phyloP scores from a whole-genome alignment of 75 land plant species.

The Pseudotsuga menziesii region DNA sequence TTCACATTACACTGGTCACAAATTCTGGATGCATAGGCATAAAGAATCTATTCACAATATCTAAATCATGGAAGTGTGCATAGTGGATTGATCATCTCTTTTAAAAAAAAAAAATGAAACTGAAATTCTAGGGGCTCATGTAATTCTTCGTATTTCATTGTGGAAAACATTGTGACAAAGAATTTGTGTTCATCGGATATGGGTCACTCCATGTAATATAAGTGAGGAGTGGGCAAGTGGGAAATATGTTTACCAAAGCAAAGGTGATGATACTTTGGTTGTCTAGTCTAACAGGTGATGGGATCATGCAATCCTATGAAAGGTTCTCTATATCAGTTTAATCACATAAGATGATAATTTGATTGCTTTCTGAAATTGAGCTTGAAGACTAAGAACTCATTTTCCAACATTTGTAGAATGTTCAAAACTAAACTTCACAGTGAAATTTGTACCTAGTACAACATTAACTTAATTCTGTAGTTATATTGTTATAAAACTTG shows the following conservation, averaged over 20 bases:
- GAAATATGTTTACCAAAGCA: conserved; percentile 60
- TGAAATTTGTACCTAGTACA: neutral
- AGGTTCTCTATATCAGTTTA: neutral
- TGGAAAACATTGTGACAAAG: neutral
- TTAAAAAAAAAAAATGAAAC: neutral
- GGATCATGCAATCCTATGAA: neutral
- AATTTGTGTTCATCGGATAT: conserved; percentile 40
- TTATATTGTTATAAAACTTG: neutral
- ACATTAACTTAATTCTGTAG: neutral
- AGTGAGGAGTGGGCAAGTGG: conserved; percentile 89
- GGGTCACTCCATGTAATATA: conserved; percentile 79
- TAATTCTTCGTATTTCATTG: neutral
- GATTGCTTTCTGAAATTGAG: neutral
- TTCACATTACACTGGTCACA: neutral
- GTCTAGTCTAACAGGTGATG: conserved; percentile 77
- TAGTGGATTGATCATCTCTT: neutral
- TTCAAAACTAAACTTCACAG: neutral
- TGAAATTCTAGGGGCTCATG: neutral
- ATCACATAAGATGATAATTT: neutral
- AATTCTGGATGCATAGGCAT: neutral
- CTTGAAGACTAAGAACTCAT: neutral
- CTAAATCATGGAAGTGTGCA: neutral
- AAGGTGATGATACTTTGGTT: conserved; percentile 80
- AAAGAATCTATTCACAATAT: neutral
- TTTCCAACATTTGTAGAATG: neutral